phyloP scores from a whole-genome alignment of 1,139 yeast genomes.

The Blastobotrys niveus region DNA sequence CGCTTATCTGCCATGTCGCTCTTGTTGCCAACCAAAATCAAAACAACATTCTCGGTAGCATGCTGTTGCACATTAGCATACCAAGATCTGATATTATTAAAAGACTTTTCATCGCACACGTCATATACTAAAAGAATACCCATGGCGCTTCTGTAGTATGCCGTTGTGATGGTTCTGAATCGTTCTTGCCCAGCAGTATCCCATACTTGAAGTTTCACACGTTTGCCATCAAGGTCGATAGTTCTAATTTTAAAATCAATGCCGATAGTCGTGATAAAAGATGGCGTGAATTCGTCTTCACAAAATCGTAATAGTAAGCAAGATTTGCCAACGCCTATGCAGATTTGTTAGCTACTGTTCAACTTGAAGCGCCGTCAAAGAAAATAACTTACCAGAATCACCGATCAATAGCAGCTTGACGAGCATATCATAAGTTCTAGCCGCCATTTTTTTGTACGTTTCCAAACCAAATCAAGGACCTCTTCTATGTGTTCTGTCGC shows the following conservation, averaged over 20 bases:
- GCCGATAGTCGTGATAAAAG: constrained; percentile 95
- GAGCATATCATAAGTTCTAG: constrained; percentile 87
- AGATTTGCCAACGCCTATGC: constrained; percentile 79
- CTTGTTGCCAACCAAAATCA: constrained; percentile 91
- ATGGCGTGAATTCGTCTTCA: constrained; percentile 94
- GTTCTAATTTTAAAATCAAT: constrained; percentile 97
- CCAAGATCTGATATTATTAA: constrained; percentile 85
- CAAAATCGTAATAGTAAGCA: constrained; percentile 90
- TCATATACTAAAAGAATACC: constrained; percentile 95
- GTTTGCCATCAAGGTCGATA: constrained; percentile 86
- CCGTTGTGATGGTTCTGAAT: constrained; percentile 94
- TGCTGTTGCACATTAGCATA: constrained; percentile 91
- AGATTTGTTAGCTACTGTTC: not conserved
- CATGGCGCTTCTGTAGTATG: constrained; percentile 98
- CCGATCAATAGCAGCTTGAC: constrained; percentile 92
- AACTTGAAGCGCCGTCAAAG: not conserved
- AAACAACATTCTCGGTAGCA: constrained; percentile 92
- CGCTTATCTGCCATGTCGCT: constrained; percentile 74
- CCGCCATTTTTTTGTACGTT: constrained; percentile 30
- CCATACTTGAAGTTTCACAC: constrained; percentile 95
- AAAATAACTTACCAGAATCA: constrained; percentile 57
- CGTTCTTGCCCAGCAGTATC: constrained; percentile 99
- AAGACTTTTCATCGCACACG: constrained; percentile 91
- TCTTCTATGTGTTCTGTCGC: too few relatives aligned
- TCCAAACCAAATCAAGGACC: too few relatives aligned